A percentile compares a stretch with the other conserved stretches of the same genome.
Conservation (phyloP, 2,329 filamentous ascomycete genomes). For the Scortechinia acanthostroma region DNA sequence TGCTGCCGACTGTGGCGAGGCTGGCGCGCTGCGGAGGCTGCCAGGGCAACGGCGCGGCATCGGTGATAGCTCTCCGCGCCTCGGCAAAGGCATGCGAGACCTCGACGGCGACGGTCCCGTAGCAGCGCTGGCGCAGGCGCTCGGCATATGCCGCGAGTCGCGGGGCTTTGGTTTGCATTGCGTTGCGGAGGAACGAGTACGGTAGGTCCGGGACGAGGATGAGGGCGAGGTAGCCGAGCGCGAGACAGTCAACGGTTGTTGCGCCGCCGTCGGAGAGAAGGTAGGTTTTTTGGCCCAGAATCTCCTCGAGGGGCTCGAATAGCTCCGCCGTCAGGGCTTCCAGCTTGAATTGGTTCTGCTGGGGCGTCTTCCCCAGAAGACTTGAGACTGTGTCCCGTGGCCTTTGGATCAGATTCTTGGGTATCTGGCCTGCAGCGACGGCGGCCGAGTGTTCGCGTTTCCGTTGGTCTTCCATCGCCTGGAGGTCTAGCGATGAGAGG, state of each 20-base stretch:
- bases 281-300: slow-evolving; percentile 46
- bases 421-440: slow-evolving; percentile 25
- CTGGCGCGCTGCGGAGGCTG: not conserved
- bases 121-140: not conserved
- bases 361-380: slow-evolving; percentile 34
- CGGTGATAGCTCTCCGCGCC: not conserved
- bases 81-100: not conserved
- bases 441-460: slow-evolving; percentile 18
- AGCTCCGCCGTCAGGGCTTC: slow-evolving; percentile 67
- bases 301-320: slow-evolving; percentile 62
- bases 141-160: not conserved
- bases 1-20: not conserved
- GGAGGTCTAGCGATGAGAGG: slow-evolving; percentile 60
- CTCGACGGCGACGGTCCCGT: not conserved
- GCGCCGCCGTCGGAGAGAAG: slow-evolving; percentile 35
- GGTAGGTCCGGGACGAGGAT: slow-evolving; percentile 58
- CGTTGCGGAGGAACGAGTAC: slow-evolving; percentile 52
- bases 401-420: slow-evolving; percentile 19
- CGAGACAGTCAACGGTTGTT: slow-evolving; percentile 70
- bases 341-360: slow-evolving; percentile 60
- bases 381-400: slow-evolving; percentile 16
- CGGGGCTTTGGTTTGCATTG: slow-evolving; percentile 34
- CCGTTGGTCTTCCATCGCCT: slow-evolving; percentile 21
- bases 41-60: not conserved
- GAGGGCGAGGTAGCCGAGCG: slow-evolving; percentile 71